Percentiles rank a stretch among this genome's conserved stretches.
Evolutionary conservation across 306 rosid species (phyloP).

Genomic region (Vigna reflexopilosa): DNA sequence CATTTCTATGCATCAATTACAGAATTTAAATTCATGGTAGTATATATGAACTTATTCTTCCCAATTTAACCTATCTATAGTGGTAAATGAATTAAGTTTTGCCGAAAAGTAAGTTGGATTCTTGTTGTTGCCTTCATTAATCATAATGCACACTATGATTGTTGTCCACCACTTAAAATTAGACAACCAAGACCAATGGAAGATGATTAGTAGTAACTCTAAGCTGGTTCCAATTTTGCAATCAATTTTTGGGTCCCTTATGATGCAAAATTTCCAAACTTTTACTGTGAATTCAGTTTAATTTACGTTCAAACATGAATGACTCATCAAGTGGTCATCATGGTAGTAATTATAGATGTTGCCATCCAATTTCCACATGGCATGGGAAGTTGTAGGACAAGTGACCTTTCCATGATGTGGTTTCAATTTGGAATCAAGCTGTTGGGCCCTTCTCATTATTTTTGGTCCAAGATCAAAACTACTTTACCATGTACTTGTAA

Average conservation of each 20-base stretch:
- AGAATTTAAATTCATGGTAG: too few relatives aligned
- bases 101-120: slow-evolving; percentile 19
- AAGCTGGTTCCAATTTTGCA: slow-evolving; percentile 33
- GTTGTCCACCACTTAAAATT: slow-evolving; percentile 46
- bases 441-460: slow-evolving; percentile 44
- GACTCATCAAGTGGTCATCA: slow-evolving; percentile 33
- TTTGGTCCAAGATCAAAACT: slow-evolving; percentile 37
- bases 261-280: slow-evolving; percentile 37
- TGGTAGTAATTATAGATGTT: slow-evolving; percentile 35
- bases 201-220: slow-evolving; percentile 36
- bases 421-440: slow-evolving; percentile 48
- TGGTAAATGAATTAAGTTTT: not conserved
- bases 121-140: slow-evolving; percentile 25
- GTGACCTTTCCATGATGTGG: slow-evolving; percentile 41
- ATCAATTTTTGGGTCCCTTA: slow-evolving; percentile 43
- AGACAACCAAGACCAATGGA: slow-evolving; percentile 29
- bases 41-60: not conserved
- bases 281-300: slow-evolving; percentile 37
- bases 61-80: too few relatives aligned
- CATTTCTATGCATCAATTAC: too few relatives aligned
- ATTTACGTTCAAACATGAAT: slow-evolving; percentile 41
- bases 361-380: slow-evolving; percentile 43
- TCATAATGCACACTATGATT: slow-evolving; percentile 29
- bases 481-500: slow-evolving; percentile 5
- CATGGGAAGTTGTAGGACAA: slow-evolving; percentile 26